Conservation (phyloP, 139 green algal genomes). For the Tetradesmus lagerheimii region DNA sequence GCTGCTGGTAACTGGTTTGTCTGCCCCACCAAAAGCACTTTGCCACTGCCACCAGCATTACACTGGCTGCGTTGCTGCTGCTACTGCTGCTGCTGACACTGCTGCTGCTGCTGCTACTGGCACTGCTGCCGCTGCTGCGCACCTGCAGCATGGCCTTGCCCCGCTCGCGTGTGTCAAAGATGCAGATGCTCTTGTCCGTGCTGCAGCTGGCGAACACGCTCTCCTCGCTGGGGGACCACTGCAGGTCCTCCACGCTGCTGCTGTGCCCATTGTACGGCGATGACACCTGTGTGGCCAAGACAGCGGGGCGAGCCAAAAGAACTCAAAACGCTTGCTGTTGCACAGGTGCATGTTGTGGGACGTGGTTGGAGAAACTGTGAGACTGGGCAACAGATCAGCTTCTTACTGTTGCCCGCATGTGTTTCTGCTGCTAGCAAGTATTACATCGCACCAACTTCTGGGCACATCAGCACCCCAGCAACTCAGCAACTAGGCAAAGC, state of each 20-base stretch:
- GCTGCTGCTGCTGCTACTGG: neutral
- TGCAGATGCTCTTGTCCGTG: constrained; percentile 80
- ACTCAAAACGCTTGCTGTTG: too few relatives aligned
- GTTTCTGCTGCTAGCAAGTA: too few relatives aligned
- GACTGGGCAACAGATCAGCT: too few relatives aligned
- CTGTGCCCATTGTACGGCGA: constrained; percentile 65
- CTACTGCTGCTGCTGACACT: neutral
- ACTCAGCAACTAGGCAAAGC: neutral
- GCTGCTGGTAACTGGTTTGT: too few relatives aligned
- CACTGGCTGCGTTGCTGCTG: neutral
- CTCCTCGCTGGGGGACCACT: constrained; percentile 94
- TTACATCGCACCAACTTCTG: too few relatives aligned
- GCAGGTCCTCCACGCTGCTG: constrained; percentile 92
- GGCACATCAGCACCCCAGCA: too few relatives aligned
- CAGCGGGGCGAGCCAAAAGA: neutral
- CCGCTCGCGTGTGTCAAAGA: constrained; percentile 92
- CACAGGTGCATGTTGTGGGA: too few relatives aligned
- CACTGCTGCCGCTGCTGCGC: neutral
- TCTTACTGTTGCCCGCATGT: too few relatives aligned
- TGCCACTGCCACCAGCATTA: neutral
- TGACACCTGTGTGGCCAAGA: constrained; percentile 63
- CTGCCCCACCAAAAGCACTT: too few relatives aligned
- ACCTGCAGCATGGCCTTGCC: constrained; percentile 39
- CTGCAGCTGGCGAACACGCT: constrained; percentile 92
- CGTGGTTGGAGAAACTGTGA: too few relatives aligned